Percentiles rank a stretch among this genome's conserved stretches.
Conservation (phyloP, 257 asterid species). For the Marsdenia floribunda region DNA sequence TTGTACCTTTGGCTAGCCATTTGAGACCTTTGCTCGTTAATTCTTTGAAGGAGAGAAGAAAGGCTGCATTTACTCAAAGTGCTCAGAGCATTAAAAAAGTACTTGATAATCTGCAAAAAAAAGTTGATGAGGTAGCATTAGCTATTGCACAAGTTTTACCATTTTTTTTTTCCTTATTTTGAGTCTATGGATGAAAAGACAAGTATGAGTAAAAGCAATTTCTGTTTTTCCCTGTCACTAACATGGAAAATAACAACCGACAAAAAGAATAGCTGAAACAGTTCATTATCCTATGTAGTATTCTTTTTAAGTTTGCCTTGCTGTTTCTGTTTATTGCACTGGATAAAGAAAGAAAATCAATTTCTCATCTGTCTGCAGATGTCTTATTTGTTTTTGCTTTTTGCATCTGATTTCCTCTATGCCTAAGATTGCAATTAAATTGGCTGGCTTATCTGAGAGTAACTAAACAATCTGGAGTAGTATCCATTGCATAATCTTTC, state of each 20-base stretch:
- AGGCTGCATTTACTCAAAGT: constrained; percentile 80
- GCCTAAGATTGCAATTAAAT: neutral
- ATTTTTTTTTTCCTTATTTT: neutral
- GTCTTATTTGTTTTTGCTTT: neutral
- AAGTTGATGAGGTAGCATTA: constrained; percentile 79
- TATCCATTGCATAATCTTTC: neutral
- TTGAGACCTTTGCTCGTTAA: constrained; percentile 86
- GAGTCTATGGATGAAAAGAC: neutral
- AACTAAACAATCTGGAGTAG: neutral
- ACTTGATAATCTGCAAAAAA: constrained; percentile 76
- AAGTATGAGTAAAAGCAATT: neutral
- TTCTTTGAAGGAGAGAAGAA: constrained; percentile 79
- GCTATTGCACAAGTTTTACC: constrained; percentile 11
- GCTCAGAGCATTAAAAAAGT: constrained; percentile 71
- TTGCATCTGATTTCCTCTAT: neutral
- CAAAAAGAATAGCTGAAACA: neutral
- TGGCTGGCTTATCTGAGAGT: neutral
- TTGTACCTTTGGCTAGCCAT: constrained; percentile 69
- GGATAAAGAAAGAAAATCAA: neutral
- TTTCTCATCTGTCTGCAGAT: neutral
- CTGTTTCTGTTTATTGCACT: neutral
- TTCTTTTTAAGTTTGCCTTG: neutral
- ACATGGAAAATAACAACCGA: neutral
- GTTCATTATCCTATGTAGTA: neutral
- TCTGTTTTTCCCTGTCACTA: neutral